Base-by-base conservation (phyloP, 495 filamentous ascomycete species). In the Sporormia fimetaria region DNA sequence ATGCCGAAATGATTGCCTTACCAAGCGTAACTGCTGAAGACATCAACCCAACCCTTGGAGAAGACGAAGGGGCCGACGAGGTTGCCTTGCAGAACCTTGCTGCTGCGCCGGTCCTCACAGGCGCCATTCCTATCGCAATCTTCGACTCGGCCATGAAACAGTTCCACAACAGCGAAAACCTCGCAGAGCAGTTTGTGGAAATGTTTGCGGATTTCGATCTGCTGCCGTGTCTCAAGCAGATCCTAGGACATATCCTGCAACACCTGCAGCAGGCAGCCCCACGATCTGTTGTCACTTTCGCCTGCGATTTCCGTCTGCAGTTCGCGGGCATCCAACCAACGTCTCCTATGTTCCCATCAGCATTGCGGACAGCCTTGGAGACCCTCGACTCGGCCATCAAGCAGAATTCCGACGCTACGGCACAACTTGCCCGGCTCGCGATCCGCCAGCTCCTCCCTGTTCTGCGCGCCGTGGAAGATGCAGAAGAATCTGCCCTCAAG, bases 111-210 rank as follows among this genome's bases (percentile, higher is more conserved):
- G 84, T 83, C 10, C 65, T 95, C 21, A 81, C 78, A 33, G 90
- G 90, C 6, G 87, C 87, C 3, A 92, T 96, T 47, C 87, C 92
- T 3, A 70, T 87, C 33, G 87, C 88, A 21, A 83, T 96, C 25
- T 96, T 95, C 49, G 87, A 93, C 55, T 71, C 81, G 10, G 83
- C 85, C 1, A 77, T 80, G 67, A 87, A 83, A 54, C 71, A 90
- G 55, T 78, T 82, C 38, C 71, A 73, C 55, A 64, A 70, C 58
- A 74, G 76, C 40, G 52, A 75, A 2, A 57, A 61, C 0, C 69
- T 87, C 21, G 85, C 76, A 1, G 71, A 75, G 44, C 64, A 74
- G 8, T 94, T 95, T 59, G 94, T 88, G 54, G 67, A 81, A 49
- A 73, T 88, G 61, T 82, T 86, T 44, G 70, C 73, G 5, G 63